phyloP scores from a whole-genome alignment of 2,329 filamentous ascomycete genomes.

The Aspergillus clavatus region DNA sequence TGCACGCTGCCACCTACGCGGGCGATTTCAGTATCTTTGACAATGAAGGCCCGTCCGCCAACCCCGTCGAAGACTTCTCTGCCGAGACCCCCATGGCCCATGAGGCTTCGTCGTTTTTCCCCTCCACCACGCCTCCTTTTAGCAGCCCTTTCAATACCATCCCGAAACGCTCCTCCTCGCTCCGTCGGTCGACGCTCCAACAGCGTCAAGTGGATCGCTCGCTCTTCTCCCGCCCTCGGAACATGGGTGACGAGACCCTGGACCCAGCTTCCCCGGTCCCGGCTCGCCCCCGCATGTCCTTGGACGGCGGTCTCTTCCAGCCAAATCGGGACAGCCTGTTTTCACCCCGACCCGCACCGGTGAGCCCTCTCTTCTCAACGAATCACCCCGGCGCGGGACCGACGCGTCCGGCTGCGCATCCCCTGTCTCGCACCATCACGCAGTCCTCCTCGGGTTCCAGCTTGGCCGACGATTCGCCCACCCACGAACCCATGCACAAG shows the following conservation, averaged over 20 bases:
- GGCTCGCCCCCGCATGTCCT: constrained; percentile 65
- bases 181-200: constrained; percentile 82
- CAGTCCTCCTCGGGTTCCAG: constrained; percentile 82
- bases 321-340: constrained; percentile 62
- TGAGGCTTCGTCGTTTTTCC: constrained; percentile 24
- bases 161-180: constrained; percentile 66
- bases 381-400: constrained; percentile 29
- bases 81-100: constrained; percentile 25
- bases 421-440: constrained; percentile 78
- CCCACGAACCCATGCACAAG: constrained; percentile 54
- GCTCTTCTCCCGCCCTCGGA: constrained; percentile 44
- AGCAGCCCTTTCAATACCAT: constrained; percentile 49
- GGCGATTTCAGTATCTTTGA: constrained; percentile 74
- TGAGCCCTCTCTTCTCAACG: constrained; percentile 38
- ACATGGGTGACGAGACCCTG: constrained; percentile 47
- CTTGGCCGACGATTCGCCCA: constrained; percentile 67
- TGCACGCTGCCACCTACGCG: constrained; percentile 67
- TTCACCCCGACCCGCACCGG: constrained; percentile 55
- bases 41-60: constrained; percentile 23
- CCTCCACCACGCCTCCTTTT: constrained; percentile 35
- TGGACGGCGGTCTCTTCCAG: constrained; percentile 68
- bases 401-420: constrained; percentile 57
- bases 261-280: constrained; percentile 54
- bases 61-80: constrained; percentile 24
- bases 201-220: constrained; percentile 70